Percentiles rank a stretch among this genome's conserved stretches.
Conservation (phyloP, 441 rosid genomes). For the Erodium chrysanthum region DNA sequence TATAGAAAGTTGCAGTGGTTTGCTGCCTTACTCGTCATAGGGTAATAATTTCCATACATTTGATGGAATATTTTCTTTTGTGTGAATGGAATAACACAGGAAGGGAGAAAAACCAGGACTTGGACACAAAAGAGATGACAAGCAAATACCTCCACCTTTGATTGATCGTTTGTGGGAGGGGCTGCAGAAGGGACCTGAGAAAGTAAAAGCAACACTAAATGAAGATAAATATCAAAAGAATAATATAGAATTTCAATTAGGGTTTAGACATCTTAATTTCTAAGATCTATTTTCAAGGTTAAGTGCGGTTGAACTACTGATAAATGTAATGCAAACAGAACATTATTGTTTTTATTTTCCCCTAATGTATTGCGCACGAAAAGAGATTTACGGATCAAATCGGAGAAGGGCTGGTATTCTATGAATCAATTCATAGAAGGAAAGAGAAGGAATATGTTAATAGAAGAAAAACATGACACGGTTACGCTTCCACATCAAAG, state of each 20-base stretch:
- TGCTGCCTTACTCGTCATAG: too few relatives aligned
- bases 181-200: constrained; percentile 70
- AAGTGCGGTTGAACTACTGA: background rate
- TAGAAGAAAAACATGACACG: too few relatives aligned
- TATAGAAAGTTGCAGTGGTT: too few relatives aligned
- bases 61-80: too few relatives aligned
- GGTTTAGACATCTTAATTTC: constrained; percentile 7
- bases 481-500: too few relatives aligned
- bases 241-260: background rate
- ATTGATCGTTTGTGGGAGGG: constrained; percentile 31
- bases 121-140: background rate
- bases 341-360: background rate
- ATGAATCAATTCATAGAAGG: too few relatives aligned
- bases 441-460: too few relatives aligned
- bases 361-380: background rate
- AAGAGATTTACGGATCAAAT: too few relatives aligned
- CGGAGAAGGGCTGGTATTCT: too few relatives aligned
- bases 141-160: constrained; percentile 34
- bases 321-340: background rate
- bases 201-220: constrained; percentile 14
- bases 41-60: too few relatives aligned
- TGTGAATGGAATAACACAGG: too few relatives aligned
- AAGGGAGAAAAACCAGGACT: too few relatives aligned
- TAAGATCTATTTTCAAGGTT: background rate
- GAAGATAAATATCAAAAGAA: background rate